These are phyloP conservation scores for Gossypium longicalyx DNA, from an alignment of 345 rosid genomes.

Conservation along the genomic window DNA sequence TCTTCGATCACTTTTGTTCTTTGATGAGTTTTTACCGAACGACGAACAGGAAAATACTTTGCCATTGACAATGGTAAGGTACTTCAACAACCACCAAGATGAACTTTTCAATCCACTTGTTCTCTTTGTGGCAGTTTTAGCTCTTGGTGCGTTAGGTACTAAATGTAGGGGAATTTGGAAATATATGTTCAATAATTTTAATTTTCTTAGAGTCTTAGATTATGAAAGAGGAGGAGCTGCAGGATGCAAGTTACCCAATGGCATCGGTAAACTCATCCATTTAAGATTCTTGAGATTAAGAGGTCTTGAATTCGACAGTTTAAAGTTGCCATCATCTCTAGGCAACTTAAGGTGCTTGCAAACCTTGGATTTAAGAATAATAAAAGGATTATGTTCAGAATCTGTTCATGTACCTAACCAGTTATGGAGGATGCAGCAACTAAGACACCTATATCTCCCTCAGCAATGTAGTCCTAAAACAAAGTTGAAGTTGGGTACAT, in stretches of 20 bases:
- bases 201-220: conserved; percentile 30
- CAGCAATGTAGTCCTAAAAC: fast-evolving
- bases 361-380: conserved; percentile 14
- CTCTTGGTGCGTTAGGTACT: too few species aligned
- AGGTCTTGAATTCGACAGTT: fast-evolving
- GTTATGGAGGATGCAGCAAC: conserved; percentile 1
- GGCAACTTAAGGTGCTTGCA: background rate
- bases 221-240: background rate
- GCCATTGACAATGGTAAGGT: too few species aligned
- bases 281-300: conserved; percentile 26
- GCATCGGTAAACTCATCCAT: conserved; percentile 32
- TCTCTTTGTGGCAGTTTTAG: too few species aligned
- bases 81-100: too few species aligned
- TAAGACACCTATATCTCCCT: conserved; percentile 16
- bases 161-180: background rate
- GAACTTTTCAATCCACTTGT: too few species aligned
- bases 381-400: fast-evolving
- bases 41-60: too few species aligned
- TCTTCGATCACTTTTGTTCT: too few species aligned
- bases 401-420: background rate
- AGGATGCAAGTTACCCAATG: conserved; percentile 5
- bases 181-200: background rate
- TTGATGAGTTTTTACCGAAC: too few species aligned
- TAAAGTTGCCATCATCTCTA: background rate
- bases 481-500: background rate